Conservation (phyloP, 2,329 filamentous ascomycete species). For the Hypomyces perniciosus region DNA sequence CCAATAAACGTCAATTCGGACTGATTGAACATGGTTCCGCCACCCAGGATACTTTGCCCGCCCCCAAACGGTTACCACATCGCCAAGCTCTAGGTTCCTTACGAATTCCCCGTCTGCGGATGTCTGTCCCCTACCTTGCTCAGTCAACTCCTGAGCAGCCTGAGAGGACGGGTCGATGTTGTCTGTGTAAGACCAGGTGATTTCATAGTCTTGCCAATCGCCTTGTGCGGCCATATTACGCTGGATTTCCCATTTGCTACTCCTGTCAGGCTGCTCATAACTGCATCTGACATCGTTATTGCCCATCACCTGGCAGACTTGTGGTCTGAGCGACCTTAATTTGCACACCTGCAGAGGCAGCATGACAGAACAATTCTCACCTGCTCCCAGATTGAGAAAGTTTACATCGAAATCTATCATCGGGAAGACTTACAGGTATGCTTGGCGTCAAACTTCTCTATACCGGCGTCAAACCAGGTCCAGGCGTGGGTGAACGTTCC, state of each 20-base stretch:
- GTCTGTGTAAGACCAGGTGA: constrained; percentile 51
- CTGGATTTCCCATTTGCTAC: constrained; percentile 40
- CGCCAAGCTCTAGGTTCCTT: constrained; percentile 48
- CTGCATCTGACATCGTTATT: not conserved
- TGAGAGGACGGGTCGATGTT: constrained; percentile 37
- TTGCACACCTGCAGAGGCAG: constrained; percentile 2
- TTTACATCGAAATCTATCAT: not conserved
- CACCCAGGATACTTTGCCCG: constrained; percentile 51
- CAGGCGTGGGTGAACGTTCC: constrained; percentile 37
- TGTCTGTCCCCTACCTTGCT: constrained; percentile 42
- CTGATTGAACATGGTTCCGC: constrained; percentile 44
- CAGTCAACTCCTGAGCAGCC: constrained; percentile 31
- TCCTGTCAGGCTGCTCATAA: not conserved
- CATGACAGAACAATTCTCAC: not conserved
- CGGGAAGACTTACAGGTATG: not conserved
- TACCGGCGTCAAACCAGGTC: constrained; percentile 59
- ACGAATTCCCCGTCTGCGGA: constrained; percentile 52
- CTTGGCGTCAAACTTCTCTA: constrained; percentile 47
- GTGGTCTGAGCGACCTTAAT: constrained; percentile 2
- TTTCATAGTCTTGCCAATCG: constrained; percentile 33
- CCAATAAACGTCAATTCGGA: constrained; percentile 54
- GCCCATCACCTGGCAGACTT: not conserved
- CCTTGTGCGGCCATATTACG: constrained; percentile 35
- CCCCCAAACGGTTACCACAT: constrained; percentile 56
- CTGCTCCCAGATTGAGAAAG: not conserved